A percentile compares a stretch with the other conserved stretches of the same genome.
phyloP scores from a whole-genome alignment of 106 monocot species.

The Cymbidium sinense region DNA sequence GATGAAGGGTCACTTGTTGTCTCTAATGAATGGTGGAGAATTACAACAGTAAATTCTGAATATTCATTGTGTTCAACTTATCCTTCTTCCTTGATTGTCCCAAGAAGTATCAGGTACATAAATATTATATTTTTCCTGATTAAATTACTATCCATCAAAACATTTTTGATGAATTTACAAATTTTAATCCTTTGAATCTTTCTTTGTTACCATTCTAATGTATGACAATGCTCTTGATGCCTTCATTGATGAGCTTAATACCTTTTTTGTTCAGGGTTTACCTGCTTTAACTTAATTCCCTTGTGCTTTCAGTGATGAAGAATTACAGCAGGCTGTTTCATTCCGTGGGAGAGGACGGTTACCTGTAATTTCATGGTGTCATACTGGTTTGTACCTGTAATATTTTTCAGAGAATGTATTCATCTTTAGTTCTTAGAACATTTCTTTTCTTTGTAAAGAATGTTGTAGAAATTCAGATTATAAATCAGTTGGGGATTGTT shows the following conservation, averaged over 20 bases:
- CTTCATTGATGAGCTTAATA: background rate
- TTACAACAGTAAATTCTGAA: conserved; percentile 51
- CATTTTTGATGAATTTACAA: background rate
- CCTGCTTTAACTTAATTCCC: background rate
- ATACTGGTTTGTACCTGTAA: conserved; percentile 50
- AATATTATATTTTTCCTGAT: background rate
- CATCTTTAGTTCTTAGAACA: background rate
- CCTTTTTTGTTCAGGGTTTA: background rate
- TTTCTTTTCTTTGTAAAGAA: background rate
- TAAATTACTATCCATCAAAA: background rate
- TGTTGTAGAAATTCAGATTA: background rate
- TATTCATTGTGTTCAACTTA: conserved; percentile 78
- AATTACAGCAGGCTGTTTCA: conserved; percentile 69
- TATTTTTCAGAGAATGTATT: conserved; percentile 5
- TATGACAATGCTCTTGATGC: background rate
- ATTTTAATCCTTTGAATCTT: background rate
- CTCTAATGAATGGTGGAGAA: conserved; percentile 74
- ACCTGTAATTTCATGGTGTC: conserved; percentile 92
- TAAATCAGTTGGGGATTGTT: background rate
- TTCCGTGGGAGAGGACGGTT: conserved; percentile 77
- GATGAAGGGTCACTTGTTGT: conserved; percentile 33
- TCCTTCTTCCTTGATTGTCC: conserved; percentile 78
- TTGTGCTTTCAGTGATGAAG: conserved; percentile 57
- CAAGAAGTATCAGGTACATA: conserved; percentile 71
- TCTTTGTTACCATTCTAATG: background rate